Conservation (phyloP, 2,329 filamentous ascomycete species). For the Calonectria montana region DNA sequence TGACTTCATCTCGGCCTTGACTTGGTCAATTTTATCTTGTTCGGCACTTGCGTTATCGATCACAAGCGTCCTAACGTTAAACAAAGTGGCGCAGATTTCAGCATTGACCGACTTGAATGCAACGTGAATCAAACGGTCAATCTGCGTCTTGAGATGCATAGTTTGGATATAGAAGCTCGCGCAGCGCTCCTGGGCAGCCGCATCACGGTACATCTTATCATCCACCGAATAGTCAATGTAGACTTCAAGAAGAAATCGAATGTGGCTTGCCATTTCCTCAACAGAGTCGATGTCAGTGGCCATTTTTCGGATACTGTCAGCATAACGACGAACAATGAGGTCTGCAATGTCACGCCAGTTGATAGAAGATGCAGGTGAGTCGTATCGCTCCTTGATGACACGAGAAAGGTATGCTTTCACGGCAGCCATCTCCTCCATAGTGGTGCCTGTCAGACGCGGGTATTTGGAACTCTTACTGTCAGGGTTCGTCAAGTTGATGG, state of each 20-base stretch:
- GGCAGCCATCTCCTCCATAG: background rate
- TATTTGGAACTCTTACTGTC: background rate
- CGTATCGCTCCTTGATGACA: slow-evolving; percentile 2
- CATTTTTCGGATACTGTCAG: slow-evolving; percentile 59
- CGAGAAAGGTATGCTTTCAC: slow-evolving; percentile 4
- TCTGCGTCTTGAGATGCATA: background rate
- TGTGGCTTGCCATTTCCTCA: slow-evolving; percentile 34
- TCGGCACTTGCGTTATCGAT: background rate
- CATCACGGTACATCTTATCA: background rate
- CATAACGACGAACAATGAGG: slow-evolving; percentile 69
- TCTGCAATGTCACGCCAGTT: slow-evolving; percentile 74
- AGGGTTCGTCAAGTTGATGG: slow-evolving; percentile 53
- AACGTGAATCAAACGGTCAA: background rate
- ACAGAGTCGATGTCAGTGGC: slow-evolving; percentile 29
- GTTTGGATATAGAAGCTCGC: slow-evolving; percentile 17
- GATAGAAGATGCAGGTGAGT: slow-evolving; percentile 28
- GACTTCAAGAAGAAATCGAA: slow-evolving; percentile 50
- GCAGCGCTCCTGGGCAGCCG: slow-evolving; percentile 6
- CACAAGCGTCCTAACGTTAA: background rate
- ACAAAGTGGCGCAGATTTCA: slow-evolving; percentile 7
- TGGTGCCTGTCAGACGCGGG: slow-evolving; percentile 33
- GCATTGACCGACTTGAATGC: slow-evolving; percentile 17
- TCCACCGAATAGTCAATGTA: slow-evolving; percentile 50
- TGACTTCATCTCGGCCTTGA: background rate
- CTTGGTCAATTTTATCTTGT: background rate